phyloP scores from a whole-genome alignment of 106 monocot species.

The Acorus calamus region DNA sequence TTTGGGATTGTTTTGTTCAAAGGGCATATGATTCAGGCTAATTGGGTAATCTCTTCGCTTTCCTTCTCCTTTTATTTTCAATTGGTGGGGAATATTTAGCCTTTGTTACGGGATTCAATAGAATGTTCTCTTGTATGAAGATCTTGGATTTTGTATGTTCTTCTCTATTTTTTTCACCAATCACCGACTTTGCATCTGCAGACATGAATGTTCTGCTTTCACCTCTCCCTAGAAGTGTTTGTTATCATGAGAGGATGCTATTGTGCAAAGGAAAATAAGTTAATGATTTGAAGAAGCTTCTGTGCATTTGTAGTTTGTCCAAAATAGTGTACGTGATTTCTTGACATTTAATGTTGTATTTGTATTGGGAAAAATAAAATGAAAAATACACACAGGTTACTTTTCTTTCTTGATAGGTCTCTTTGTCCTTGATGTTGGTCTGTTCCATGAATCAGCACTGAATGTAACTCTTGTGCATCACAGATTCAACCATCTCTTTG shows the following conservation, averaged over 20 bases:
- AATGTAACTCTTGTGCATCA: no score
- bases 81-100: slow-evolving; percentile 5
- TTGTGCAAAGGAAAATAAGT: no score
- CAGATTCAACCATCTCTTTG: no score
- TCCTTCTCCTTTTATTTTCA: neutral
- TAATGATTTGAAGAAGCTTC: no score
- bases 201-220: neutral
- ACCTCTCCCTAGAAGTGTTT: neutral
- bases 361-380: no score
- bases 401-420: no score
- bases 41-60: slow-evolving; percentile 16
- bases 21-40: slow-evolving; percentile 9
- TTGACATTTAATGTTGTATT: no score
- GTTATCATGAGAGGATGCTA: neutral
- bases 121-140: slow-evolving; percentile 7
- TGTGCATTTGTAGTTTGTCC: no score
- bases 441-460: no score
- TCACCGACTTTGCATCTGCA: slow-evolving; percentile 6
- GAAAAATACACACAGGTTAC: no score
- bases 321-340: no score
- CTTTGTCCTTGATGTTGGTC: no score
- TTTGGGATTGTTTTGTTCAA: slow-evolving; percentile 8
- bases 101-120: slow-evolving; percentile 22
- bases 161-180: neutral
- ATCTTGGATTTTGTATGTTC: neutral